A percentile compares a stretch with the other conserved stretches of the same genome.
phyloP scores from a whole-genome alignment of 2,329 filamentous ascomycete species.

The Exophiala calicioides region DNA sequence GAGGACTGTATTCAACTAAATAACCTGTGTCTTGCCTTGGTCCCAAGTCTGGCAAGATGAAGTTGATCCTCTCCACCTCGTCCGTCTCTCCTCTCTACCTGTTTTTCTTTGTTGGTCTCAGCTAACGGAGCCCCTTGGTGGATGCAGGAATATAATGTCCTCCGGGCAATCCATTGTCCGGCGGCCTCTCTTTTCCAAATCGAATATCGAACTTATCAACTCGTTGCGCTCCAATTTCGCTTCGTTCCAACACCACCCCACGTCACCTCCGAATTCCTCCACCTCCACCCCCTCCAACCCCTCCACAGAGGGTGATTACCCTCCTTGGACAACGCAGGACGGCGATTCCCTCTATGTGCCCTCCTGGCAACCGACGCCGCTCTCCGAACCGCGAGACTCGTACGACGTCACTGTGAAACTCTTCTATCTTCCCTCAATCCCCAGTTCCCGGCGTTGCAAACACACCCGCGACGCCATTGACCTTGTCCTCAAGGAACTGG shows the following conservation, averaged over 20 bases:
- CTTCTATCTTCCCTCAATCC: conserved; percentile 80
- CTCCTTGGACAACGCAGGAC: conserved; percentile 68
- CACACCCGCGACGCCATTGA: conserved; percentile 78
- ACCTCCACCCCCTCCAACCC: neutral
- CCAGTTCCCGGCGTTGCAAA: conserved; percentile 62
- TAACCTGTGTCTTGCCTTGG: too few species aligned
- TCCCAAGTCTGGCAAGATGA: conserved; percentile 58
- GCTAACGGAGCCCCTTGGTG: conserved; percentile 2
- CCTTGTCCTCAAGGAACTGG: conserved; percentile 77
- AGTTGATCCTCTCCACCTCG: conserved; percentile 84
- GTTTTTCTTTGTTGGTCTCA: neutral
- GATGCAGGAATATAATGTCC: conserved; percentile 75
- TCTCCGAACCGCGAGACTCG: conserved; percentile 76
- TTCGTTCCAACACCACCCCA: conserved; percentile 61
- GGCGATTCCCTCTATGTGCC: conserved; percentile 71
- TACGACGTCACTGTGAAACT: conserved; percentile 97
- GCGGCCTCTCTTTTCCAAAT: conserved; percentile 74
- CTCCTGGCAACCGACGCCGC: conserved; percentile 68
- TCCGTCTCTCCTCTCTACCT: conserved; percentile 50
- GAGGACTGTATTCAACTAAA: too few species aligned
- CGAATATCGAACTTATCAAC: conserved; percentile 89
- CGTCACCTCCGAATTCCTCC: conserved; percentile 16
- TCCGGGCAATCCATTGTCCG: conserved; percentile 81
- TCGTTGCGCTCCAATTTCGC: conserved; percentile 82
- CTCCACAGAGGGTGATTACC: conserved; percentile 27